A percentile compares a stretch with the other conserved stretches of the same genome.
These are phyloP conservation scores for Eutypa lata DNA, from an alignment of 2,329 filamentous ascomycete genomes.

Conservation along the genomic window DNA sequence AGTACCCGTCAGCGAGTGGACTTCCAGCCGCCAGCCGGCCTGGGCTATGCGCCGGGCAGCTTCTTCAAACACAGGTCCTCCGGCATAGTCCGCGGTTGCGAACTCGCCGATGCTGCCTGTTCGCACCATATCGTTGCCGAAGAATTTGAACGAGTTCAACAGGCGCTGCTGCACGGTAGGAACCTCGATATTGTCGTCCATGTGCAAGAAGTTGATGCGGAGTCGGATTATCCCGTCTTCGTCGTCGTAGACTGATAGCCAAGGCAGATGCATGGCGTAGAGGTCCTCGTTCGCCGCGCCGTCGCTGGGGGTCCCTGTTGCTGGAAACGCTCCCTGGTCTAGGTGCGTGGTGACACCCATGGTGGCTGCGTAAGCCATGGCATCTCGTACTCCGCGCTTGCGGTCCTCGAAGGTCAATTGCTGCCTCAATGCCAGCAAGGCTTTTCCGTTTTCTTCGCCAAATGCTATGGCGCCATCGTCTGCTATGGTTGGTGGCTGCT, in stretches of 20 bases:
- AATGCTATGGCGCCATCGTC: slow-evolving; percentile 19
- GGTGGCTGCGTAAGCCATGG: slow-evolving; percentile 24
- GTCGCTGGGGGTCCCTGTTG: slow-evolving; percentile 20
- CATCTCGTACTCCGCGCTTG: slow-evolving; percentile 19
- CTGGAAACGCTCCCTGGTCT: slow-evolving; percentile 25
- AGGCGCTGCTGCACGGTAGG: slow-evolving; percentile 19
- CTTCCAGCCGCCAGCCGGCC: slow-evolving; percentile 26
- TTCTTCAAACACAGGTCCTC: slow-evolving; percentile 23
- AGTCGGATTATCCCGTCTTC: slow-evolving; percentile 16
- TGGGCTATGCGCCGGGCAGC: slow-evolving; percentile 16
- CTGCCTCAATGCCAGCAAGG: slow-evolving; percentile 19
- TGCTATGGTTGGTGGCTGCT: slow-evolving; percentile 7
- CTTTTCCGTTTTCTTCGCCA: slow-evolving; percentile 22
- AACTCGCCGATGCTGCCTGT: slow-evolving; percentile 28
- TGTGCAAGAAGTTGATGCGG: slow-evolving; percentile 25
- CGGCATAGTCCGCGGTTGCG: slow-evolving; percentile 20
- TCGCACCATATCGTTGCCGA: slow-evolving; percentile 24
- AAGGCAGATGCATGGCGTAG: slow-evolving; percentile 23
- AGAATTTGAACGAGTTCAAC: slow-evolving; percentile 23
- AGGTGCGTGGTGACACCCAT: slow-evolving; percentile 27
- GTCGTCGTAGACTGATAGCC: slow-evolving; percentile 20
- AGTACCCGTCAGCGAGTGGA: slow-evolving; percentile 20
- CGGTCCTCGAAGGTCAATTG: slow-evolving; percentile 18
- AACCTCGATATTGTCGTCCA: slow-evolving; percentile 14
- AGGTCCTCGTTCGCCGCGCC: slow-evolving; percentile 23